Evolutionary conservation across 2,329 filamentous ascomycete genomes (phyloP).

Genomic region (Penicillium sp.): DNA sequence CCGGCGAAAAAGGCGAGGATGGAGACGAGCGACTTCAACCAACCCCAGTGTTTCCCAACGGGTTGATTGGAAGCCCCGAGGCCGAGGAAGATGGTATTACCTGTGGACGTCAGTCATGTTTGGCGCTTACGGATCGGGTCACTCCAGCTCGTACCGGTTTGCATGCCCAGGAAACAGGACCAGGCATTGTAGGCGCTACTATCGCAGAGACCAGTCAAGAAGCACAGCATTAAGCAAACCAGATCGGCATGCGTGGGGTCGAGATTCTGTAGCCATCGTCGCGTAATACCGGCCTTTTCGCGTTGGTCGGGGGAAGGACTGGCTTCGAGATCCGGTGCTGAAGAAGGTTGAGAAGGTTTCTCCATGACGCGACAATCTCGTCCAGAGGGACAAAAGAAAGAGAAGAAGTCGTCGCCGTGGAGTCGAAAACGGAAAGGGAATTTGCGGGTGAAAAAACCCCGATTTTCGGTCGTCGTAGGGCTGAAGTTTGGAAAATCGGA

Average conservation of each 20-base stretch:
- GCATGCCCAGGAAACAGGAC: slow-evolving; percentile 46
- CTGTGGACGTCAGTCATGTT: slow-evolving; percentile 24
- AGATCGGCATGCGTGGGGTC: slow-evolving; percentile 32
- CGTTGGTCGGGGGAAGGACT: slow-evolving; percentile 8
- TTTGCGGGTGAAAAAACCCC: too few species aligned
- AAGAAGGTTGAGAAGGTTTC: slow-evolving; percentile 11
- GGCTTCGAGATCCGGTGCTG: slow-evolving; percentile 19
- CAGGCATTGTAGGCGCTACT: slow-evolving; percentile 44
- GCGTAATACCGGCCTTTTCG: slow-evolving; percentile 11
- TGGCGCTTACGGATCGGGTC: too few species aligned
- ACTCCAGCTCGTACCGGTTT: slow-evolving; percentile 37
- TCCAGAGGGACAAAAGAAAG: slow-evolving; percentile 15
- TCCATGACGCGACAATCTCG: slow-evolving; percentile 12
- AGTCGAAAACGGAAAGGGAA: too few species aligned
- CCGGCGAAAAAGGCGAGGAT: slow-evolving; percentile 41
- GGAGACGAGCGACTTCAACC: slow-evolving; percentile 42
- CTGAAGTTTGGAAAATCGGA: too few species aligned
- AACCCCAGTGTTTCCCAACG: slow-evolving; percentile 37
- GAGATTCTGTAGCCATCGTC: slow-evolving; percentile 29
- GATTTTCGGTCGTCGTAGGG: too few species aligned
- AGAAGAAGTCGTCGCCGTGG: too few species aligned
- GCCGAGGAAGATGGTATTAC: slow-evolving; percentile 45
- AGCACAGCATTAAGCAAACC: slow-evolving; percentile 37
- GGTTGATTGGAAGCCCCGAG: slow-evolving; percentile 42
- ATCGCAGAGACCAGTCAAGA: slow-evolving; percentile 43